These are phyloP conservation scores for Xerocomellus chrysenteron DNA, from an alignment of 768 basidiomycete species.

Conservation along the genomic window DNA sequence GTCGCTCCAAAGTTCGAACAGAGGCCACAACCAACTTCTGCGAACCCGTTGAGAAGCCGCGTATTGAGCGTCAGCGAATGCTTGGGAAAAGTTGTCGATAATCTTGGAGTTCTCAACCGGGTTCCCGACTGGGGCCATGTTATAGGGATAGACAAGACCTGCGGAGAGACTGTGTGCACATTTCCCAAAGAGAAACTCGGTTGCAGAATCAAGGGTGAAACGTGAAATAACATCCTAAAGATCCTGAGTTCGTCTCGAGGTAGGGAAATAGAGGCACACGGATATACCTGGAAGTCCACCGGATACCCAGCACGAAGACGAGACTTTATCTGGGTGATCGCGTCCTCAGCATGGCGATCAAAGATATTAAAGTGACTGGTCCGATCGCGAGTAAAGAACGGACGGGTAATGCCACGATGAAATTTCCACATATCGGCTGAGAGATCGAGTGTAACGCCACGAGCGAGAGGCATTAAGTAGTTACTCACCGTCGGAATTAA, in stretches of 20 bases:
- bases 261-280: not conserved
- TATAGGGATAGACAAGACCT: slow-evolving; percentile 52
- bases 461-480: not conserved
- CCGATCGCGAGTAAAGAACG: slow-evolving; percentile 60
- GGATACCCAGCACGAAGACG: slow-evolving; percentile 50
- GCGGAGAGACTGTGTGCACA: slow-evolving; percentile 55
- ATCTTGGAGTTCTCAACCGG: slow-evolving; percentile 24
- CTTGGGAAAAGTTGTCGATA: slow-evolving; percentile 46
- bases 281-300: slow-evolving; percentile 55
- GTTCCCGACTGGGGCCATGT: slow-evolving; percentile 24
- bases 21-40: slow-evolving; percentile 52
- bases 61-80: slow-evolving; percentile 50
- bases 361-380: slow-evolving; percentile 63
- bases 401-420: slow-evolving; percentile 63
- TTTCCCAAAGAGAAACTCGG: slow-evolving; percentile 63
- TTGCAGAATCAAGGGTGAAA: slow-evolving; percentile 66
- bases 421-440: slow-evolving; percentile 57
- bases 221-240: slow-evolving; percentile 54
- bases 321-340: slow-evolving; percentile 44
- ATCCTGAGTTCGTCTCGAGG: not conserved
- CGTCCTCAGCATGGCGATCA: slow-evolving; percentile 50
- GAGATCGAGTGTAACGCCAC: slow-evolving; percentile 11
- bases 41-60: slow-evolving; percentile 43
- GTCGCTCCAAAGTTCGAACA: slow-evolving; percentile 40
- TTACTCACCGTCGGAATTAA: slow-evolving; percentile 60